Evolutionary conservation across 148 eudicot genomes (phyloP), one percentile per base, ranked within the genome.

Genomic region (Fallopia convolvulus): DNA sequence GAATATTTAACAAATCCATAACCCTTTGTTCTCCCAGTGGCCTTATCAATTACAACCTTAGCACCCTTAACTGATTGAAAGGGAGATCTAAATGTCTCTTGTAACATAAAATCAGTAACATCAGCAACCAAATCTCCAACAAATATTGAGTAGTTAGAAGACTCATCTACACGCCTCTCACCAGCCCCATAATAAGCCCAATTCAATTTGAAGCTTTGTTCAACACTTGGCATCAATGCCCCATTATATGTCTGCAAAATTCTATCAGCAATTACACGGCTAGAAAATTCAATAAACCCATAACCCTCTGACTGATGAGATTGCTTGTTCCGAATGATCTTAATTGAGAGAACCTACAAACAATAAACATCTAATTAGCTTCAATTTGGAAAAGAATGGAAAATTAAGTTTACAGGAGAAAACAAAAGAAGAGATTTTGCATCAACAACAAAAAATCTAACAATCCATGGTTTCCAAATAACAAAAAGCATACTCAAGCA

Each of bases 41-140:
- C 49, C 84, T 84, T 84, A 86, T 95, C 99, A 52, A 93, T 91
- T 44, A 93, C 99, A 82, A 95, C 97, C 80, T 93, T 95, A 56
- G 99, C 97, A 81, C 94, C 91, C 83, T 88, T 95, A 14, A 91
- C 92, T 39, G 99, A 95, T 42, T 86, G 82, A 82, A 88, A 93
- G 47, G 82, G 88, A 39, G 85, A 83, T 77, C 87, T 85, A 83
- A 95, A 95, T 41, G 98, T 91, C 88, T 95, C 97, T 78, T 88
- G 93, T 72, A 95, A 82, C 82, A 87, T 71, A 73, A 83, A 89
- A 85, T 95, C 99, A 72, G 93, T 87, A 61, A 95, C 98, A 80
- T 95, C 98, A 74, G 94, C 80, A 48, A 98, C 91, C 85, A 95
- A 83, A 75, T 95, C 99, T 66, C 99, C 99, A 56, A 95, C 98